Evolutionary conservation across 2,329 filamentous ascomycete species (phyloP).

Genomic region (Cladosporium sp.): DNA sequence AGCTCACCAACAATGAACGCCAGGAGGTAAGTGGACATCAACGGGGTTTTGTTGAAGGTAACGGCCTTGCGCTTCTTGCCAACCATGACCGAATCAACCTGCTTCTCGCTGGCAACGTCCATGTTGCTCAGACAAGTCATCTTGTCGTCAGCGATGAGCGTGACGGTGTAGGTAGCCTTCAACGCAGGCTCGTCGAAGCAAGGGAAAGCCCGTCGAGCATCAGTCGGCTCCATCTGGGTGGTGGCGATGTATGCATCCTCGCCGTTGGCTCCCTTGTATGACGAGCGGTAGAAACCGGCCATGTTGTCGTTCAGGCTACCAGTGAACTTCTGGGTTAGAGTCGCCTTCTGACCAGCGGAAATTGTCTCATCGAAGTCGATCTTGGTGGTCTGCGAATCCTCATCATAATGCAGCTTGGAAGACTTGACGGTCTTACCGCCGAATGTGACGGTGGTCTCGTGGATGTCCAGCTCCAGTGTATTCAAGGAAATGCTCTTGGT

Average conservation of each 20-base stretch:
- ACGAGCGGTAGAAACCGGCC: slow-evolving; percentile 95
- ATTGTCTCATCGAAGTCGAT: slow-evolving; percentile 73
- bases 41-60: slow-evolving; percentile 84
- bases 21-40: slow-evolving; percentile 94
- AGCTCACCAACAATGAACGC: slow-evolving; percentile 93
- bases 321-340: slow-evolving; percentile 71
- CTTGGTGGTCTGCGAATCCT: slow-evolving; percentile 74
- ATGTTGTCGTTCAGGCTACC: slow-evolving; percentile 88
- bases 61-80: slow-evolving; percentile 73
- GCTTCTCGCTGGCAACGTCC: slow-evolving; percentile 79
- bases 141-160: slow-evolving; percentile 82
- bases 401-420: slow-evolving; percentile 69
- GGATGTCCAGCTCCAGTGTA: slow-evolving; percentile 79
- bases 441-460: slow-evolving; percentile 64
- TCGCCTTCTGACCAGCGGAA: slow-evolving; percentile 69
- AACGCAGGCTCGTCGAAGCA: slow-evolving; percentile 95
- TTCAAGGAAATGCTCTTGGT: slow-evolving; percentile 83
- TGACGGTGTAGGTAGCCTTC: slow-evolving; percentile 89
- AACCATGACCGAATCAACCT: slow-evolving; percentile 61
- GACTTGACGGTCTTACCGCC: slow-evolving; percentile 56
- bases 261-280: slow-evolving; percentile 80
- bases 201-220: slow-evolving; percentile 86
- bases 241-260: slow-evolving; percentile 78
- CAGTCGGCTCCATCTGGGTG: slow-evolving; percentile 94
- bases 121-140: slow-evolving; percentile 95